Evolutionary conservation across 1,139 yeast genomes (phyloP).

Genomic region (Pichiaceae sp.): DNA sequence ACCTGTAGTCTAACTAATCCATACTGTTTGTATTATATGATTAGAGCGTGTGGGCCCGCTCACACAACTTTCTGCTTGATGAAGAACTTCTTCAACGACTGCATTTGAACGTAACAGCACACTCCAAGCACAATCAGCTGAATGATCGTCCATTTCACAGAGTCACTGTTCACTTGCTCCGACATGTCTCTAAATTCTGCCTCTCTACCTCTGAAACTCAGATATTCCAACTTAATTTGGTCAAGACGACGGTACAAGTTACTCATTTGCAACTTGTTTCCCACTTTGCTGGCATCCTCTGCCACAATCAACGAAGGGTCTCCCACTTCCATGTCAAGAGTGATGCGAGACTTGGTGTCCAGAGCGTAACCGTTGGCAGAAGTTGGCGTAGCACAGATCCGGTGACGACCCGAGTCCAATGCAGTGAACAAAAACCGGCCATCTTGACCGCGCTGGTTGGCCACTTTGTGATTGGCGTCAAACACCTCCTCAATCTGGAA

Average conservation of each 20-base stretch:
- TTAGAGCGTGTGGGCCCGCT: not conserved
- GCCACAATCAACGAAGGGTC: conserved; percentile 31
- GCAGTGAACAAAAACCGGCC: conserved; percentile 47
- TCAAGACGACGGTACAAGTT: conserved; percentile 32
- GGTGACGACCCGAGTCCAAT: conserved; percentile 48
- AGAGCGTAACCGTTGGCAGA: conserved; percentile 27
- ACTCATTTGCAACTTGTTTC: conserved; percentile 28
- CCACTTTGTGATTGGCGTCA: conserved; percentile 42
- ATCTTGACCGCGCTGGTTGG: conserved; percentile 38
- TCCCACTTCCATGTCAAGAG: conserved; percentile 36
- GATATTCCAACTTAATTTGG: conserved; percentile 40
- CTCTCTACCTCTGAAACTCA: conserved; percentile 38
- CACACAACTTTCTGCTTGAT: conserved; percentile 23
- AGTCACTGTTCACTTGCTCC: conserved; percentile 38
- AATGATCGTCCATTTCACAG: conserved; percentile 39
- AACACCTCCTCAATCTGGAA: conserved; percentile 33
- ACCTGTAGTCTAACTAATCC: too few relatives aligned
- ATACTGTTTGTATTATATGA: too few relatives aligned
- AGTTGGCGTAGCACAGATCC: conserved; percentile 43
- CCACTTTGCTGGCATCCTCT: conserved; percentile 29
- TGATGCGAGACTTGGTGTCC: conserved; percentile 27
- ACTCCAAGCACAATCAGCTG: conserved; percentile 33
- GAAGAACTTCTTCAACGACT: conserved; percentile 24
- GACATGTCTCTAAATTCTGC: conserved; percentile 40
- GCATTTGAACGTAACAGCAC: conserved; percentile 27